A percentile compares a stretch with the other conserved stretches of the same genome.
Evolutionary conservation across 1,139 yeast genomes (phyloP).

Genomic region (Yamadazyma epiphylla): DNA sequence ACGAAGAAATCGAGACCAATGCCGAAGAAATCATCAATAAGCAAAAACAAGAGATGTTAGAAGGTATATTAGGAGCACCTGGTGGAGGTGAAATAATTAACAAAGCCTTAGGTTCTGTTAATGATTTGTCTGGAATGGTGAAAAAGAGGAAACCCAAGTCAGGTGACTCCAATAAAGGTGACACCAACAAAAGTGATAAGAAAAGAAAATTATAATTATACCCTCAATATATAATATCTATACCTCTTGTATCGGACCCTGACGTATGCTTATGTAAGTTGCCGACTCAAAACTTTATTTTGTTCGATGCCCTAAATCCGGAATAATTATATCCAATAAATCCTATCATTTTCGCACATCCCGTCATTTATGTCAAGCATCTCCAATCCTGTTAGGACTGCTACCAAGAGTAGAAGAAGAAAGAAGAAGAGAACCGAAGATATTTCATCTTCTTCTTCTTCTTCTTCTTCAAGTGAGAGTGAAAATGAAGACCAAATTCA

Average conservation of each 20-base stretch:
- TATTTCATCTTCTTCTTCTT: constrained; percentile 43
- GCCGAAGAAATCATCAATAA: constrained; percentile 48
- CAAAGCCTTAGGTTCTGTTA: constrained; percentile 16
- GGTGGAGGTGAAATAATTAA: constrained; percentile 10
- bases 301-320: too few species aligned
- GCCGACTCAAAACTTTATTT: too few species aligned
- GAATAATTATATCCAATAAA: too few species aligned
- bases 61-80: constrained; percentile 59
- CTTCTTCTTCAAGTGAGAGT: constrained; percentile 29
- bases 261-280: too few species aligned
- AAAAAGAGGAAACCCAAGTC: constrained; percentile 28
- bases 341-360: too few species aligned
- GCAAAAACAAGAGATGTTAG: constrained; percentile 56
- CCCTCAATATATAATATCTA: too few species aligned
- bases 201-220: too few species aligned
- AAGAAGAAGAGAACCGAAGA: constrained; percentile 81
- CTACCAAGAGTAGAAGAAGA: constrained; percentile 41
- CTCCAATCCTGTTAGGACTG: too few species aligned
- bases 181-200: constrained; percentile 8
- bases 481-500: constrained; percentile 27
- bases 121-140: constrained; percentile 33
- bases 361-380: too few species aligned
- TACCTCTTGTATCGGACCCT: too few species aligned
- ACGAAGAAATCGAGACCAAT: constrained; percentile 50
- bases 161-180: too few species aligned